Percentiles rank a stretch among this genome's conserved stretches.
Evolutionary conservation across 1,284 basidiomycete species (phyloP).

Genomic region (Cutaneotrichosporon sp.): DNA sequence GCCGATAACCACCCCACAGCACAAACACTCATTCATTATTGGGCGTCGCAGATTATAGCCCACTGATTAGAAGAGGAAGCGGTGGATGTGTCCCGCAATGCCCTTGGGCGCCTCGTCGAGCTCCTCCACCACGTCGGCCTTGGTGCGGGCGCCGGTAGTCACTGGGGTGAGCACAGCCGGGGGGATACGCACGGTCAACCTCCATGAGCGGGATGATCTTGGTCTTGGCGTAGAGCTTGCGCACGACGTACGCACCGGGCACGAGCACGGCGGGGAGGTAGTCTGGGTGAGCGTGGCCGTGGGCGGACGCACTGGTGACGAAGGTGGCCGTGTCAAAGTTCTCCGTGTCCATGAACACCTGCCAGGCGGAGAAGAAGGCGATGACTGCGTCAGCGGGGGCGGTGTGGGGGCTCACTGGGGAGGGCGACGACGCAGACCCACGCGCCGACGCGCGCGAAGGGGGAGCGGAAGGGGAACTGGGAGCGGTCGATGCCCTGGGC

Average conservation of each 20-base stretch:
- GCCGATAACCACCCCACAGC: too few relatives aligned
- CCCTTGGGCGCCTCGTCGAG: conserved; percentile 3
- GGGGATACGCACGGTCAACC: not conserved
- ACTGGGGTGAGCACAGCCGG: not conserved
- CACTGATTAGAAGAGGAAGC: conserved; percentile 1
- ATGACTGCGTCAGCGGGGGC: not conserved
- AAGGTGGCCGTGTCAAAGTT: conserved; percentile 5
- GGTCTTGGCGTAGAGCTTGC: conserved; percentile 11
- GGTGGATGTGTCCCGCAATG: not conserved
- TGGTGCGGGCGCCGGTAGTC: not conserved
- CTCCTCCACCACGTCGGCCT: not conserved
- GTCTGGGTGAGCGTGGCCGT: not conserved
- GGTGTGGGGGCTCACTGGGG: not conserved
- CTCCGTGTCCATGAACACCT: conserved; percentile 8
- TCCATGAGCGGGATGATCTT: not conserved
- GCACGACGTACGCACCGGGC: conserved; percentile 6
- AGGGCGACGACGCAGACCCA: conserved; percentile 2
- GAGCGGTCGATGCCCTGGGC: not conserved
- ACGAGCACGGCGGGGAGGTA: conserved; percentile 15
- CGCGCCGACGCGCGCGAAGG: conserved; percentile 3
- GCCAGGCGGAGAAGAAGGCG: conserved; percentile 12
- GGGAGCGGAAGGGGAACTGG: not conserved
- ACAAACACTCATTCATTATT: not conserved
- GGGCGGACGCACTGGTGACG: conserved; percentile 4
- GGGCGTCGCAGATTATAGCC: not conserved